Conservation (phyloP, 1,284 basidiomycete genomes). For the Ceratobasidium papillatum region DNA sequence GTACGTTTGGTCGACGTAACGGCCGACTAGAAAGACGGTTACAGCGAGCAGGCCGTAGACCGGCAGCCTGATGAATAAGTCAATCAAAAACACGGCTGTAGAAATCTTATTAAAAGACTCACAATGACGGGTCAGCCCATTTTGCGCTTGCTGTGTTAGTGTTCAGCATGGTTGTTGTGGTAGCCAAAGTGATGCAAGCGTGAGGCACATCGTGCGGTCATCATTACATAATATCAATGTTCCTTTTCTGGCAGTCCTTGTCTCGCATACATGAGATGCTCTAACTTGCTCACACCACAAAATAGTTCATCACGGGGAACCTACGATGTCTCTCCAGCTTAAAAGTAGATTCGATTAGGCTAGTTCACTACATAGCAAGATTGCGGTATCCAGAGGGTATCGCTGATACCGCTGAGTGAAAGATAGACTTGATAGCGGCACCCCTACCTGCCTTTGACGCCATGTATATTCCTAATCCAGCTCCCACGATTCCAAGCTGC, state of each 20-base stretch:
- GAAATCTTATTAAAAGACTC: background rate
- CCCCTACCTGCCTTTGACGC: background rate
- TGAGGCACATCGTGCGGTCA: background rate
- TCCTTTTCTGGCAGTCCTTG: background rate
- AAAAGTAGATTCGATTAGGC: no score
- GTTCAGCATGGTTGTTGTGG: conserved; percentile 9
- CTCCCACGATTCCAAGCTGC: background rate
- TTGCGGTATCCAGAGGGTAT: background rate
- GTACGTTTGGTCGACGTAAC: conserved; percentile 38
- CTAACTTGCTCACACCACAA: background rate
- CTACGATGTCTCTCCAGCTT: no score
- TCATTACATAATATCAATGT: background rate
- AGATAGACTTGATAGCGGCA: background rate
- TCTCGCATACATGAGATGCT: background rate
- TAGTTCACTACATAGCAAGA: no score
- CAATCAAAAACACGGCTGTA: background rate
- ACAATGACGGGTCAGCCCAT: conserved; percentile 21
- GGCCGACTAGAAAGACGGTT: conserved; percentile 12
- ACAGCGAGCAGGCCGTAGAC: conserved; percentile 31
- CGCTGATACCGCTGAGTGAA: background rate
- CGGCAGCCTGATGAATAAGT: conserved; percentile 7
- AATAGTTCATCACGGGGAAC: no score
- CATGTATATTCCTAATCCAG: background rate
- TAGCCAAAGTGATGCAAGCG: background rate
- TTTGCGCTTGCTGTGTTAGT: background rate